Conservation (phyloP, 1,284 basidiomycete species). For the Fomitopsis palustris region DNA sequence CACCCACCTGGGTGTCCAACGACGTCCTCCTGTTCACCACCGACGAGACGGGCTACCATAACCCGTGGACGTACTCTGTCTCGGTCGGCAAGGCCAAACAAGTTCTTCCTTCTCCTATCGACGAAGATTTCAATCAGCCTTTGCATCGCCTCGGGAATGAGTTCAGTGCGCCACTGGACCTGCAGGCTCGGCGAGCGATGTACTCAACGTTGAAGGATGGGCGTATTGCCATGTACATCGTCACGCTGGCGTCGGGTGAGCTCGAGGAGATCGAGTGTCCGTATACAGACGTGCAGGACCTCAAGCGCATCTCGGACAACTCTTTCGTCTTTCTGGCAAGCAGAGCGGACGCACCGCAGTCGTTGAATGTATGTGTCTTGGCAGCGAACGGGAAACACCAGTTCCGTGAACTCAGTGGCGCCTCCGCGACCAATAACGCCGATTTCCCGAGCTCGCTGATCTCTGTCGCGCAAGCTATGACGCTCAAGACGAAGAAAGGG, state of each 20-base stretch:
- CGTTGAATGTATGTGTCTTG: conserved; percentile 37
- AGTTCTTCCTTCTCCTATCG: conserved; percentile 42
- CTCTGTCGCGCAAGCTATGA: conserved; percentile 44
- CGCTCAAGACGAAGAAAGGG: conserved; percentile 34
- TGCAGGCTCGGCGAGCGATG: conserved; percentile 35
- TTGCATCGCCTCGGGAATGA: conserved; percentile 52
- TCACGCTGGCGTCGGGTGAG: conserved; percentile 36
- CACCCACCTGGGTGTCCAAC: conserved; percentile 58
- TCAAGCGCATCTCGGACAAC: conserved; percentile 36
- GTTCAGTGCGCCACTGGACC: conserved; percentile 48
- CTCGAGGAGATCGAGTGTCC: conserved; percentile 36
- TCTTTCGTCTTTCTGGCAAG: conserved; percentile 44
- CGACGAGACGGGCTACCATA: conserved; percentile 68
- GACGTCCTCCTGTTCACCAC: conserved; percentile 63
- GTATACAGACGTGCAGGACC: conserved; percentile 40
- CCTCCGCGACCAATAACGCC: conserved; percentile 11
- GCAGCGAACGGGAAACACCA: conserved; percentile 21
- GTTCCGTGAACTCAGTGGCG: conserved; percentile 31
- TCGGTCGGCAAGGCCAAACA: conserved; percentile 32
- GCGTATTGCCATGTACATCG: conserved; percentile 44
- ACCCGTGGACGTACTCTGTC: conserved; percentile 58
- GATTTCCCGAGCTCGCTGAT: conserved; percentile 32
- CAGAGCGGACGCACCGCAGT: conserved; percentile 36
- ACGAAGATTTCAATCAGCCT: conserved; percentile 58
- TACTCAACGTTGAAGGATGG: conserved; percentile 51